These are phyloP conservation scores for Amylostereum areolatum DNA, from an alignment of 1,284 basidiomycete genomes.

Conservation along the genomic window DNA sequence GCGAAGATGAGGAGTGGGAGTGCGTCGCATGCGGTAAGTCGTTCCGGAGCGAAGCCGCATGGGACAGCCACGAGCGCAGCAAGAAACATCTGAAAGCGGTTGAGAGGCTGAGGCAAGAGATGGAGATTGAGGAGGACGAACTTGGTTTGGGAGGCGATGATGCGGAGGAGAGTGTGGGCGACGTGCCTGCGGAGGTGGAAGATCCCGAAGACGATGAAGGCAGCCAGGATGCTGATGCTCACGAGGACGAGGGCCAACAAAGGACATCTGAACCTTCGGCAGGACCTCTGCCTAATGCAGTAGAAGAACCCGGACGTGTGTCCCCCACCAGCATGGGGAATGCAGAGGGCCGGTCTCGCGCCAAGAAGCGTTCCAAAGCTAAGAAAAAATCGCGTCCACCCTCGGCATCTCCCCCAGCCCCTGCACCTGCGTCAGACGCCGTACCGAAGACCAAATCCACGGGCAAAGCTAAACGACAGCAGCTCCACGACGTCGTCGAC, in stretches of 20 bases:
- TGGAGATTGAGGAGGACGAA: constrained; percentile 72
- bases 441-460: too few relatives aligned
- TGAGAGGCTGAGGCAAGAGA: constrained; percentile 66
- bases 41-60: constrained; percentile 90
- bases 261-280: too few relatives aligned
- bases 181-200: constrained; percentile 14
- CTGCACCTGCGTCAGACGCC: background rate
- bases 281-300: background rate
- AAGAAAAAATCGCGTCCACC: background rate
- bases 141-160: constrained; percentile 29
- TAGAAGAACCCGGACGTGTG: background rate
- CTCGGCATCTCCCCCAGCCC: too few relatives aligned
- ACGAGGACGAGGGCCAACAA: too few relatives aligned
- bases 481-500: too few relatives aligned
- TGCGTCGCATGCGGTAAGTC: constrained; percentile 94
- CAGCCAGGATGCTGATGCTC: too few relatives aligned
- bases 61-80: constrained; percentile 95
- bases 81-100: constrained; percentile 92
- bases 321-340: background rate
- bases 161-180: constrained; percentile 15
- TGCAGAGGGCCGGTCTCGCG: background rate
- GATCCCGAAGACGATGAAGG: background rate
- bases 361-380: background rate
- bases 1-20: constrained; percentile 79
- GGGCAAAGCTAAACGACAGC: too few relatives aligned